Base-by-base conservation (phyloP, 1,284 basidiomycete genomes). In the Boletus semigastroideus region DNA sequence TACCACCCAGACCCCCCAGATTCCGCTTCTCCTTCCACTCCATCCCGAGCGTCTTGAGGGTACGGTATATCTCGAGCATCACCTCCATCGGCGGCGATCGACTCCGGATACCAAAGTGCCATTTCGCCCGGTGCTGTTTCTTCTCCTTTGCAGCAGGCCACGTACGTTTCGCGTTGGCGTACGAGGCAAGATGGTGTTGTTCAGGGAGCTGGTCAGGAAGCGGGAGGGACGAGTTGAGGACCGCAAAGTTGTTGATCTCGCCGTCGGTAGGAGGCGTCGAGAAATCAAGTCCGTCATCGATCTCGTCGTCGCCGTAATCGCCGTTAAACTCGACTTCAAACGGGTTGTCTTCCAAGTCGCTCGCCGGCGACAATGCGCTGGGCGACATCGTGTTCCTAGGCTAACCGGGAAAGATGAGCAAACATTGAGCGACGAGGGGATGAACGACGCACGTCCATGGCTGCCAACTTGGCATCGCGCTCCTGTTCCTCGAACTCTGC, bases 41-140 rank as follows among this genome's bases (percentile, higher is more conserved):
- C 93, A 99, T 98, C 17, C 91, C 92, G n/a, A 99, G 77, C 51
- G 86, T 78, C 72, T 91, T 90, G 51, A 99, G 74, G 48, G 95
- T 97, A 56, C 92, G 79, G 74, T 99, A 99, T 52, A 99, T 97
- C 78, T 98, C 96, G 22, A 98, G 76, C 95, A 99, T 98, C 41
- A 99, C 96, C 70, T 98, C 96, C 93, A 98, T 97, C 19, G 96
- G 96, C 41, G 94, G 94, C 53, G 90, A 94, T 51, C 94, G 82
- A 59, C 92, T 94, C 34, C 96, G 83, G 41, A 99, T 99, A 6
- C 97, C 96, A 67, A 98, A 99, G 70, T 99, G 97, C 97, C 97
- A 99, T 65, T 88, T 89, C 13, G 88, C 90, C 56, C 82, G 78
- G 59, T 84, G 83, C 56, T 82, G 80, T 61, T 82, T 85, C 74